These are phyloP conservation scores for Aspergillus sp. DNA, from an alignment of 2,329 filamentous ascomycete species.

Conservation along the genomic window DNA sequence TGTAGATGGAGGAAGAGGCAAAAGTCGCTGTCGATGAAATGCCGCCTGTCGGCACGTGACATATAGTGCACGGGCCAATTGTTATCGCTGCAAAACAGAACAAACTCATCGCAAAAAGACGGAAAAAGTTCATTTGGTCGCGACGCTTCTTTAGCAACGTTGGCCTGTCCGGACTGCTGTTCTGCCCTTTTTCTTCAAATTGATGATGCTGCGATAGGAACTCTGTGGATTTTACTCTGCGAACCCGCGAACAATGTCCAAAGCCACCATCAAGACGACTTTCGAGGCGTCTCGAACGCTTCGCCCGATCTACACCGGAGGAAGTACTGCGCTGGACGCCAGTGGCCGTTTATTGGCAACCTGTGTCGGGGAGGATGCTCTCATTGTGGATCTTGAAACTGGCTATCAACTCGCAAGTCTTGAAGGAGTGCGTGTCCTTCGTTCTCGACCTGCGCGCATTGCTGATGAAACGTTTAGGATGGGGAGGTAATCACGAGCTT, in stretches of 20 bases:
- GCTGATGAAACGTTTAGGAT: constrained; percentile 44
- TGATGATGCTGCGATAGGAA: constrained; percentile 14
- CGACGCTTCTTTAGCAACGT: constrained; percentile 12
- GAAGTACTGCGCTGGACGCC: constrained; percentile 72
- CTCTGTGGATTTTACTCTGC: background rate
- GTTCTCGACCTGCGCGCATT: constrained; percentile 10
- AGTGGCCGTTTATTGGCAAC: constrained; percentile 75
- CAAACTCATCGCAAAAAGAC: constrained; percentile 29
- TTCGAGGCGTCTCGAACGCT: constrained; percentile 78
- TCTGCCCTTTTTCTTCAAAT: constrained; percentile 6
- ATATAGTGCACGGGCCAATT: constrained; percentile 17
- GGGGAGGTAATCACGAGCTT: constrained; percentile 44
- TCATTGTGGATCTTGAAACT: constrained; percentile 75
- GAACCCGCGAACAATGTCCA: constrained; percentile 33
- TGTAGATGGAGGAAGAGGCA: background rate
- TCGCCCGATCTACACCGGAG: constrained; percentile 88
- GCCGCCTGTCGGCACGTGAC: background rate
- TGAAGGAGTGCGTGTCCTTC: constrained; percentile 59
- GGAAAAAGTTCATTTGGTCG: constrained; percentile 21
- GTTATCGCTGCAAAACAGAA: constrained; percentile 24
- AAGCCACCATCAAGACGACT: constrained; percentile 64
- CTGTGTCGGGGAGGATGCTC: constrained; percentile 81
- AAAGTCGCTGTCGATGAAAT: constrained; percentile 1
- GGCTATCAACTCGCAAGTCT: constrained; percentile 74
- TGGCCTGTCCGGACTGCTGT: constrained; percentile 10